Conservation (phyloP, 1,284 basidiomycete genomes). For the Agroathelia rolfsii region DNA sequence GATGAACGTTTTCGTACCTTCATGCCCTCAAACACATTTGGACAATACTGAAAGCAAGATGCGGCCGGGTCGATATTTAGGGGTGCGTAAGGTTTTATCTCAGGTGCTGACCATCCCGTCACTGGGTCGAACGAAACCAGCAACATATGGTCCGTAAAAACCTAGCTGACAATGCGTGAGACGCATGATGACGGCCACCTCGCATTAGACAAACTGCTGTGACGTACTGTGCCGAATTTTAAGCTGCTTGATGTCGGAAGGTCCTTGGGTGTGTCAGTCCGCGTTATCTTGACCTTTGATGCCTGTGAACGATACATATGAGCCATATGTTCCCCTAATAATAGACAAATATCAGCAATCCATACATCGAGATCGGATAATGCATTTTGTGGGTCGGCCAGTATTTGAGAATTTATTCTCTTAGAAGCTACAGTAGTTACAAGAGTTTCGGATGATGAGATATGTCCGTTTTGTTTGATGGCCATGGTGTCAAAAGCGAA, state of each 20-base stretch:
- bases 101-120: conserved; percentile 70
- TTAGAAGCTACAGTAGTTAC: too few relatives aligned
- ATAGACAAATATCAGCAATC: too few relatives aligned
- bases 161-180: conserved; percentile 16
- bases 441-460: too few relatives aligned
- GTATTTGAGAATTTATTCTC: too few relatives aligned
- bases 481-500: too few relatives aligned
- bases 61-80: conserved; percentile 65
- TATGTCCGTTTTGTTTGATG: too few relatives aligned
- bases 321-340: too few relatives aligned
- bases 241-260: conserved; percentile 25
- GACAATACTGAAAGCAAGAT: conserved; percentile 70
- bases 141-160: conserved; percentile 76
- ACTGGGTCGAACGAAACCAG: conserved; percentile 50
- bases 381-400: too few relatives aligned
- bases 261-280: conserved; percentile 25
- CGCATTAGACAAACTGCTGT: too few relatives aligned
- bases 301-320: conserved; percentile 21
- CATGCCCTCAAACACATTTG: conserved; percentile 82
- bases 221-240: conserved; percentile 28
- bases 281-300: conserved; percentile 28
- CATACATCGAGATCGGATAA: too few relatives aligned
- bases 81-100: conserved; percentile 73
- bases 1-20: conserved; percentile 38
- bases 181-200: too few relatives aligned